Evolutionary conservation across 192 early-diverging fungal species (phyloP), one percentile per base, ranked within the genome.

Genomic region (Haplosporangium gracile): DNA sequence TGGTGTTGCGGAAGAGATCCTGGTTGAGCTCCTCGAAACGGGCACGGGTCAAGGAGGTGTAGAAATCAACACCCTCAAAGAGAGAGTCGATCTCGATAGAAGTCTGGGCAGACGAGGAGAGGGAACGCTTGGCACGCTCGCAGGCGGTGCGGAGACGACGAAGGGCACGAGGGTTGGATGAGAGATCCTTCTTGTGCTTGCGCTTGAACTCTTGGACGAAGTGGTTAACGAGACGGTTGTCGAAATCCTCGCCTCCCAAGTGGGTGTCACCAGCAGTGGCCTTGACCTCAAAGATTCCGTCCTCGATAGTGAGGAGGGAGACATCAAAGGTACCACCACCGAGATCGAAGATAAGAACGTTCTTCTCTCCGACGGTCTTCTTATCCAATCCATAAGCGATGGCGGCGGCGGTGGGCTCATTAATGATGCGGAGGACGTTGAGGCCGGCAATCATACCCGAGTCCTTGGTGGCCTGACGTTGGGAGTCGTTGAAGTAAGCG

Each of bases 391-490:
- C 98, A 80, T 99, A 99, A 80, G 98, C 98, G 81, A 99, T 97
- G 83, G 97, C 97, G 34, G 97, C 97, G 40, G 98, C 97, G 68
- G 98, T 98, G 82, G 98, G 97, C 90, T 98, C 97, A 93, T 98
- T 99, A 92, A 99, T 98, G 90, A 98, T 98, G 89, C 97, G 97
- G 82, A 97, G 95, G 51, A 99, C 97, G 89, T 98, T 97, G 57
- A 99, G 88, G 34, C 97, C 97, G 57, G 96, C 86, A 88, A 98
- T 98, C 81, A 94, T 91, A 90, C 97, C 97, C 77, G 97, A 96
- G 89, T 99, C 97, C 95, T 98, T 98, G 91, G 98, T 99, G 81
- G 98, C 98, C 91, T 99, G 98, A 90, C 98, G 98, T 91, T 99
- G 98, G 55, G 95, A 96, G 92, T 98, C 97, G 91, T 97, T 98